Conservation (phyloP, 2,329 filamentous ascomycete genomes). For the Zymoseptoria passerinii region DNA sequence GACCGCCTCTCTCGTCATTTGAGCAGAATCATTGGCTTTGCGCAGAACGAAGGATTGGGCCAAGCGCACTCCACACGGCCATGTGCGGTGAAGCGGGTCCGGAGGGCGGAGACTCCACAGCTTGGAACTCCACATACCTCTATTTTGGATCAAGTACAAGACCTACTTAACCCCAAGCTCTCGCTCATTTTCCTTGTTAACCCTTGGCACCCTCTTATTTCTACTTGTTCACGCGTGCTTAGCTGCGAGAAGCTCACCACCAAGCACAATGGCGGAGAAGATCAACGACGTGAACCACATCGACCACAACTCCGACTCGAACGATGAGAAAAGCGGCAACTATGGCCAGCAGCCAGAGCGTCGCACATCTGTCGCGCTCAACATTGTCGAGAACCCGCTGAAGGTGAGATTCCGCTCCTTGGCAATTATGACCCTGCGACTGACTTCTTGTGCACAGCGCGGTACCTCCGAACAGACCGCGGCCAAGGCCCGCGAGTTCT, state of each 20-base stretch:
- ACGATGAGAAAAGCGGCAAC: slow-evolving; percentile 10
- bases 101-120: not conserved
- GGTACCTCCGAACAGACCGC: slow-evolving; percentile 26
- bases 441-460: slow-evolving; percentile 21
- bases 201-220: not conserved
- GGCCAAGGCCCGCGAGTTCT: slow-evolving; percentile 28
- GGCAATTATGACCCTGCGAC: slow-evolving; percentile 8
- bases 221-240: not conserved
- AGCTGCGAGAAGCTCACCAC: not conserved
- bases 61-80: not conserved
- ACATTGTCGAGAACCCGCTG: slow-evolving; percentile 42
- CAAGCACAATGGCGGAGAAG: not conserved
- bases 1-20: not conserved
- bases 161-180: not conserved
- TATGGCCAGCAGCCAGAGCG: slow-evolving; percentile 18
- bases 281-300: not conserved
- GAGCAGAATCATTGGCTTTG: not conserved
- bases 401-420: slow-evolving; percentile 28
- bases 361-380: slow-evolving; percentile 37
- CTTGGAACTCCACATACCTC: not conserved
- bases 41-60: not conserved
- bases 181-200: not conserved
- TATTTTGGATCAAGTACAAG: not conserved
- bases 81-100: not conserved
- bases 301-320: not conserved